Percentiles rank a stretch among this genome's conserved stretches.
Conservation (phyloP, 2,329 filamentous ascomycete species). For the Beauveria pseudobassiana region DNA sequence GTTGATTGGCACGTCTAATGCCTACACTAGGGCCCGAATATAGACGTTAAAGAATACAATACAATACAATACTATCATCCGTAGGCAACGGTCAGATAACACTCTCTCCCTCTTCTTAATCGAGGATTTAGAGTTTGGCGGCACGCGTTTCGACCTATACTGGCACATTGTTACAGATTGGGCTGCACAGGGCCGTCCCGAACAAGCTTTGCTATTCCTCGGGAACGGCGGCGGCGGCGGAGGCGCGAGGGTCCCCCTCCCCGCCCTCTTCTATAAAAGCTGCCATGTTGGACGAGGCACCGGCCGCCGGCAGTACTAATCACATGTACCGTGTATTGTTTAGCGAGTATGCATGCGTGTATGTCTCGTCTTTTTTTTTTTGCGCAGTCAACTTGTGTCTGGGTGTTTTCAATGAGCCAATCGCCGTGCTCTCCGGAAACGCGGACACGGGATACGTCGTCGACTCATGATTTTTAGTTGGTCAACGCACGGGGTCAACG, state of each 20-base stretch:
- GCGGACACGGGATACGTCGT: neutral
- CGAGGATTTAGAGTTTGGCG: neutral
- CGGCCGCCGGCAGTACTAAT: neutral
- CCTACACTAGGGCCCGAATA: too few relatives aligned
- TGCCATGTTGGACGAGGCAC: neutral
- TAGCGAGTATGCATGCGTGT: neutral
- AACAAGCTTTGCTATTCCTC: too few relatives aligned
- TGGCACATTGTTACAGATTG: too few relatives aligned
- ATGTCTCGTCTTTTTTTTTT: neutral
- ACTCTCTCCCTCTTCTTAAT: neutral
- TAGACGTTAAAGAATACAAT: too few relatives aligned
- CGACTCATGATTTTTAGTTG: neutral
- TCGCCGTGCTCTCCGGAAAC: neutral
- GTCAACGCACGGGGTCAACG: neutral
- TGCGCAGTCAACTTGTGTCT: neutral
- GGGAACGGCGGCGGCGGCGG: too few relatives aligned
- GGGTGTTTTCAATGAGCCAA: neutral
- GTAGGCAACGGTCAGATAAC: too few relatives aligned
- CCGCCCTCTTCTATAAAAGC: neutral
- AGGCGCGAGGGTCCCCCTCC: too few relatives aligned
- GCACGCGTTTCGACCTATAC: too few relatives aligned
- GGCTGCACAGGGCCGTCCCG: too few relatives aligned
- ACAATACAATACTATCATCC: too few relatives aligned
- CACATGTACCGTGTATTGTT: too few relatives aligned
- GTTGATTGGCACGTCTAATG: too few relatives aligned